Conservation (phyloP, 192 early-diverging fungal species). For the Entophlyctis luteolus region DNA sequence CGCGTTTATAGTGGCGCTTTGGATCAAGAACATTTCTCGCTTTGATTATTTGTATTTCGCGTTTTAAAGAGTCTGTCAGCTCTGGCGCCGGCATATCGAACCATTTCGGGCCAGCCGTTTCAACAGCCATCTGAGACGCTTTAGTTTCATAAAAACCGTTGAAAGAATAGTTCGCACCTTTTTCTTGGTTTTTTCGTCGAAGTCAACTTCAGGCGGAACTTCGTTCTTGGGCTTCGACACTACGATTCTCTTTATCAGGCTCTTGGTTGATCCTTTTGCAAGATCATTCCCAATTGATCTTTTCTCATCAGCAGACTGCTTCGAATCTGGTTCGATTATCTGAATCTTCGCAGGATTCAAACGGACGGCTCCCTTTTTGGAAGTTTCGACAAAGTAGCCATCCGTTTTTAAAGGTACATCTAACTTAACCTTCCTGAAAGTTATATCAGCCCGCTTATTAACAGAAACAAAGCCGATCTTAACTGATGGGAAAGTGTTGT, state of each 20-base stretch:
- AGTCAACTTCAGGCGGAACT: constrained; percentile 30
- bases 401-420: constrained; percentile 3
- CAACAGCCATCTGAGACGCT: constrained; percentile 17
- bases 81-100: constrained; percentile 84
- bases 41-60: constrained; percentile 83
- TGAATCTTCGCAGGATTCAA: constrained; percentile 16
- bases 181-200: constrained; percentile 31
- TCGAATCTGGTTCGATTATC: background rate
- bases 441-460: too few species aligned
- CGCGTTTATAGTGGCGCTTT: constrained; percentile 86
- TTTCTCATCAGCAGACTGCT: background rate
- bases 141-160: background rate
- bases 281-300: background rate
- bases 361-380: constrained; percentile 21
- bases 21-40: constrained; percentile 85
- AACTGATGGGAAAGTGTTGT: too few species aligned
- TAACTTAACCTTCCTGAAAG: constrained; percentile 12
- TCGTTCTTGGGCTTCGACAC: constrained; percentile 14
- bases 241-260: constrained; percentile 16
- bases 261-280: background rate
- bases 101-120: constrained; percentile 63
- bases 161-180: constrained; percentile 14
- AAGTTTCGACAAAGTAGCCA: constrained; percentile 2
- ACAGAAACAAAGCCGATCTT: too few species aligned
- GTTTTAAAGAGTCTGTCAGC: constrained; percentile 83